Evolutionary conservation across 1,284 basidiomycete genomes (phyloP).

Genomic region (Mycosarcoma maydis): DNA sequence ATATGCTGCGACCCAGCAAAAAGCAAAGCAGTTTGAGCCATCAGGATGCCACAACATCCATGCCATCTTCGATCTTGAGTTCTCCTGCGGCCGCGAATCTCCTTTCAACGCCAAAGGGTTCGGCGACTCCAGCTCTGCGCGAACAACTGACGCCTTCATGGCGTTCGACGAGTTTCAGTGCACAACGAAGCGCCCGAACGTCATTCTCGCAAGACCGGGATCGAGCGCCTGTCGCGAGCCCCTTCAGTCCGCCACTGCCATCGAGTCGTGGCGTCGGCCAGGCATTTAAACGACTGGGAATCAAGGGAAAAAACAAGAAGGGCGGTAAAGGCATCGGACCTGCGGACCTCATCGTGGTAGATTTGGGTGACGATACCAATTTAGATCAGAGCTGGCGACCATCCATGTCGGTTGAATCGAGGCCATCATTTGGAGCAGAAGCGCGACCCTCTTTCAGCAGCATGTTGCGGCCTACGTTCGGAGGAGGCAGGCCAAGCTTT

Average conservation of each 20-base stretch:
- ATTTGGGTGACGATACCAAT: conserved; percentile 7
- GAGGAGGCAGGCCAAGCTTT: conserved; percentile 16
- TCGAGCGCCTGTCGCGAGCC: conserved; percentile 37
- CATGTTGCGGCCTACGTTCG: conserved; percentile 14
- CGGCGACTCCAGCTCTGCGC: conserved; percentile 9
- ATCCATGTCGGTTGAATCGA: conserved; percentile 24
- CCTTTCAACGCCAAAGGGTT: conserved; percentile 17
- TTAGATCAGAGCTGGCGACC: conserved; percentile 9
- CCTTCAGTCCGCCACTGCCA: conserved; percentile 32
- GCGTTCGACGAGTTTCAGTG: conserved; percentile 23
- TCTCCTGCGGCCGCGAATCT: conserved; percentile 8
- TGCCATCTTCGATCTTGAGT: conserved; percentile 3
- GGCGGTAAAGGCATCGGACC: conserved; percentile 36
- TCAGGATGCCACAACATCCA: neutral
- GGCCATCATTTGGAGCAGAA: conserved; percentile 24
- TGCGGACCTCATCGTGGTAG: conserved; percentile 12
- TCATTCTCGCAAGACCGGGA: conserved; percentile 47
- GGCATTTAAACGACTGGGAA: conserved; percentile 23
- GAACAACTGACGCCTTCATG: conserved; percentile 33
- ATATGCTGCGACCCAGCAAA: conserved; percentile 12
- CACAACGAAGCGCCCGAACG: conserved; percentile 15
- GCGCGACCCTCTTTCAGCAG: conserved; percentile 21
- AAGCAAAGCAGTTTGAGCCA: neutral
- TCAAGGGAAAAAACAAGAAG: conserved; percentile 21
- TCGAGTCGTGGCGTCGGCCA: conserved; percentile 13